These are phyloP conservation scores for Bipolaris sorokiniana DNA, from an alignment of 2,329 filamentous ascomycete genomes.

Conservation along the genomic window DNA sequence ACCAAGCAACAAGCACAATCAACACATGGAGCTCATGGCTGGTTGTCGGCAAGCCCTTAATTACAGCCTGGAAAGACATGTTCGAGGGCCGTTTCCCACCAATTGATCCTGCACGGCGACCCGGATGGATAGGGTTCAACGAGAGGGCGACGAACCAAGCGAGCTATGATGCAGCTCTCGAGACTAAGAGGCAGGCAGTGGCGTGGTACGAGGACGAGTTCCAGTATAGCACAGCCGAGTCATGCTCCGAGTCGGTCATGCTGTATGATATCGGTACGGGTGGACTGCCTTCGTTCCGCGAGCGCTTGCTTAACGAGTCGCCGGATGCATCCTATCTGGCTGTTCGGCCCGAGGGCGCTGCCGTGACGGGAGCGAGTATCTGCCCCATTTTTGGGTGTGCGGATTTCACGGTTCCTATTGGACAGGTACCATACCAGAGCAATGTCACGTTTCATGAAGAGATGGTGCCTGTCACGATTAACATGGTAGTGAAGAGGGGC, in stretches of 20 bases:
- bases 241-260: constrained; percentile 51
- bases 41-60: constrained; percentile 42
- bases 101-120: constrained; percentile 47
- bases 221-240: constrained; percentile 46
- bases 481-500: constrained; percentile 52
- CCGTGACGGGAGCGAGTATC: constrained; percentile 44
- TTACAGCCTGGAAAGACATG: constrained; percentile 40
- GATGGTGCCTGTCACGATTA: constrained; percentile 53
- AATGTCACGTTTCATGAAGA: constrained; percentile 51
- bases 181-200: constrained; percentile 43
- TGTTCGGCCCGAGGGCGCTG: constrained; percentile 36
- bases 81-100: constrained; percentile 51
- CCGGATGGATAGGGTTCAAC: constrained; percentile 37
- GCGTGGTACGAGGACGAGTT: constrained; percentile 50
- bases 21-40: constrained; percentile 45
- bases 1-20: constrained; percentile 37
- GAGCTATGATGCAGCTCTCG: constrained; percentile 26
- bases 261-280: constrained; percentile 54
- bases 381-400: constrained; percentile 50
- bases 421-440: constrained; percentile 51
- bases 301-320: constrained; percentile 43
- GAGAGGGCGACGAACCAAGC: constrained; percentile 27
- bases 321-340: constrained; percentile 44
- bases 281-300: constrained; percentile 50
- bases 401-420: constrained; percentile 53